These are phyloP conservation scores for Pseudocercospora fuligena DNA, from an alignment of 2,329 filamentous ascomycete genomes.

Conservation along the genomic window DNA sequence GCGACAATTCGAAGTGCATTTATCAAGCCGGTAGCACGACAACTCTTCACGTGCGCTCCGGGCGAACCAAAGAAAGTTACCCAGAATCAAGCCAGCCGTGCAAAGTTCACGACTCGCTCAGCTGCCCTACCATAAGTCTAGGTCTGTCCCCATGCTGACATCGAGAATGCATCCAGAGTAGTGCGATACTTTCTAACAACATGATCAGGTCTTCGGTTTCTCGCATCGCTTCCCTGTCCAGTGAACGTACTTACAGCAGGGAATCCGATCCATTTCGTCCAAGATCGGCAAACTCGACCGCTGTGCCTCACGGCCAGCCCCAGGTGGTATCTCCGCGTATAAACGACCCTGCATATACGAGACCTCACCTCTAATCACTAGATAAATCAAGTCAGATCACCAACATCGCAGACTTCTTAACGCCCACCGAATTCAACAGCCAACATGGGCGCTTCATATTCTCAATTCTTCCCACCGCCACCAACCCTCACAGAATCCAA, in stretches of 20 bases:
- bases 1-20: neutral
- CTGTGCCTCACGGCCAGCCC: neutral
- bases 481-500: conserved; percentile 51
- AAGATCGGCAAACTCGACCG: neutral
- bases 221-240: neutral
- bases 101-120: neutral
- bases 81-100: neutral
- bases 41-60: neutral
- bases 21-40: neutral
- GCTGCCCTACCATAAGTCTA: neutral
- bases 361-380: neutral
- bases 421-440: neutral
- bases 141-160: neutral
- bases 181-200: neutral
- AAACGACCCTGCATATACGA: neutral
- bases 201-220: neutral
- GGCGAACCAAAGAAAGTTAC: neutral
- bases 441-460: conserved; percentile 3
- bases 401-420: neutral
- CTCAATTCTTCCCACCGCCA: conserved; percentile 31
- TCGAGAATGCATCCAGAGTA: neutral
- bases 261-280: neutral
- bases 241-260: neutral
- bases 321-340: neutral
- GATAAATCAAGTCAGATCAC: neutral